A percentile compares a stretch with the other conserved stretches of the same genome.
phyloP scores from a whole-genome alignment of 1,284 basidiomycete genomes.

The Volvariella volvacea region DNA sequence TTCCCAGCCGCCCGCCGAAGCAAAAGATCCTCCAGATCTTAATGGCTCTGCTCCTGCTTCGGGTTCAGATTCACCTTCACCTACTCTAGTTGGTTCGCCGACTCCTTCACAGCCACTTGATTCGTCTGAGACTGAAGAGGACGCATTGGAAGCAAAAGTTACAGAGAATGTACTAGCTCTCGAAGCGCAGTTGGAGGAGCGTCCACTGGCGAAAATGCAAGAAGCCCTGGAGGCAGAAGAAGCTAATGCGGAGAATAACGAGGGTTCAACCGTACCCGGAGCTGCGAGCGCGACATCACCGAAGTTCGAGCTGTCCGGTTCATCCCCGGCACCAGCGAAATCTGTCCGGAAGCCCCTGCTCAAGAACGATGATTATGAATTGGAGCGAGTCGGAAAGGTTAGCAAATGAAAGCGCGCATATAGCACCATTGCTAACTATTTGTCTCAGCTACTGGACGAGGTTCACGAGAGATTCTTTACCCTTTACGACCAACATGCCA shows the following conservation, averaged over 20 bases:
- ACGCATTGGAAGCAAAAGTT: slow-evolving; percentile 28
- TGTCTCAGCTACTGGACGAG: slow-evolving; percentile 67
- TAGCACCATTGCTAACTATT: slow-evolving; percentile 1
- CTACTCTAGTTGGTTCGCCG: not conserved
- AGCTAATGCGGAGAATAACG: slow-evolving; percentile 8
- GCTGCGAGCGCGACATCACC: slow-evolving; percentile 10
- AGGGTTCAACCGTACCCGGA: slow-evolving; percentile 8
- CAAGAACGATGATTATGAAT: slow-evolving; percentile 85
- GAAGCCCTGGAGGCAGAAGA: slow-evolving; percentile 57
- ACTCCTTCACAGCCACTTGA: slow-evolving; percentile 1
- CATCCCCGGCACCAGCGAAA: slow-evolving; percentile 30
- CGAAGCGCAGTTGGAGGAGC: slow-evolving; percentile 78
- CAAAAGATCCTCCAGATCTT: slow-evolving; percentile 11
- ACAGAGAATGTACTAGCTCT: slow-evolving; percentile 65
- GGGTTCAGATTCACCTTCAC: slow-evolving; percentile 12
- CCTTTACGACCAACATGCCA: slow-evolving; percentile 42
- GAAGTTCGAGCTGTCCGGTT: slow-evolving; percentile 10
- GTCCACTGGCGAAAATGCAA: slow-evolving; percentile 86
- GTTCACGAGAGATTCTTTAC: slow-evolving; percentile 76
- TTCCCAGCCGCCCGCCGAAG: slow-evolving; percentile 17
- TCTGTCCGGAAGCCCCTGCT: slow-evolving; percentile 65
- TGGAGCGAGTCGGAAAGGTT: slow-evolving; percentile 71
- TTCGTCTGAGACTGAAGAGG: slow-evolving; percentile 41
- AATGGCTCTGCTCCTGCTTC: slow-evolving; percentile 5
- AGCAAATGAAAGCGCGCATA: slow-evolving; percentile 13